A percentile compares a stretch with the other conserved stretches of the same genome.
Evolutionary conservation across 1,284 basidiomycete genomes (phyloP).

Genomic region (Xerocomus minutiporus): DNA sequence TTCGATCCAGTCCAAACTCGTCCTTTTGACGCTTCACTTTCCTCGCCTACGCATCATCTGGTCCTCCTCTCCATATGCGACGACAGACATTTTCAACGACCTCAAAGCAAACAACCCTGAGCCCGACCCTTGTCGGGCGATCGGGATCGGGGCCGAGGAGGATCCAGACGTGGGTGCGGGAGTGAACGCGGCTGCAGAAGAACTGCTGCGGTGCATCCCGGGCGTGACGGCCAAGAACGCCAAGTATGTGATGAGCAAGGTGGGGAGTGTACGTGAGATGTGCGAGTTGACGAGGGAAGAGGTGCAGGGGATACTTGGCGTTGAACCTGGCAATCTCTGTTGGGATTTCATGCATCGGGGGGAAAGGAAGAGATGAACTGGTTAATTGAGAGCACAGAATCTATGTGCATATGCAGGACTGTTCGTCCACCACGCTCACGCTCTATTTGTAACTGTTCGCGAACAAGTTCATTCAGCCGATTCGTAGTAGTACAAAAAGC

Average conservation of each 20-base stretch:
- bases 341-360: slow-evolving; percentile 81
- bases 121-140: slow-evolving; percentile 74
- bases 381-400: background rate
- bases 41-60: slow-evolving; percentile 92
- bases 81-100: slow-evolving; percentile 89
- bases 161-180: slow-evolving; percentile 61
- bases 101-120: slow-evolving; percentile 83
- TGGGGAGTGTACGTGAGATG: slow-evolving; percentile 72
- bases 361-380: slow-evolving; percentile 31
- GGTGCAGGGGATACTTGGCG: slow-evolving; percentile 76
- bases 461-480: too few species aligned
- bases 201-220: slow-evolving; percentile 68
- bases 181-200: slow-evolving; percentile 70
- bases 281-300: slow-evolving; percentile 61
- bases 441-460: too few species aligned
- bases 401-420: too few species aligned
- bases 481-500: too few species aligned
- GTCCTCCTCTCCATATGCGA: slow-evolving; percentile 94
- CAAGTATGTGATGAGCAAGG: slow-evolving; percentile 79
- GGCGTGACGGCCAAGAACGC: slow-evolving; percentile 85
- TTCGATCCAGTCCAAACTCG: slow-evolving; percentile 83
- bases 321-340: slow-evolving; percentile 76
- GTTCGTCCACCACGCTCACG: too few species aligned
- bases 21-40: slow-evolving; percentile 85
- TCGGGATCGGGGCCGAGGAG: slow-evolving; percentile 76